These are phyloP conservation scores for Termitomyces sp. DNA, from an alignment of 768 basidiomycete species.

Conservation along the genomic window DNA sequence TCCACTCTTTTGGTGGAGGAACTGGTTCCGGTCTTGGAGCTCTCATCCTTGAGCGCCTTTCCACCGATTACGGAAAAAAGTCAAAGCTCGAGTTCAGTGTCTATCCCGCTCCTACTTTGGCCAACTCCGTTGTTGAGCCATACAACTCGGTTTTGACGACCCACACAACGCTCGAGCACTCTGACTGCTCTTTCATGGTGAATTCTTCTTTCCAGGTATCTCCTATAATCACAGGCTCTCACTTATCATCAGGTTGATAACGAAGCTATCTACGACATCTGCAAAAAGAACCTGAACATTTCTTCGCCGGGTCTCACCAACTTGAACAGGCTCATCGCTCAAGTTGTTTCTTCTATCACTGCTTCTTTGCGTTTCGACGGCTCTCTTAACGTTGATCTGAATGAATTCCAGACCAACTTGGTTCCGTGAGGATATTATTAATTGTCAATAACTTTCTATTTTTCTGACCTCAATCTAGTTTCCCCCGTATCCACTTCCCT, in stretches of 20 bases:
- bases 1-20: conserved; percentile 99
- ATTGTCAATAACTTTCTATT: conserved; percentile 71
- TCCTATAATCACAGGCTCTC: neutral
- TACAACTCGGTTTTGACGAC: conserved; percentile 98
- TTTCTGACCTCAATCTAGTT: conserved; percentile 39
- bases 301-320: conserved; percentile 86
- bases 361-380: conserved; percentile 97
- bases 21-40: conserved; percentile 99
- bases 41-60: conserved; percentile 90
- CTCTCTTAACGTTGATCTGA: conserved; percentile 94
- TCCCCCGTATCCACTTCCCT: conserved; percentile 99
- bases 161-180: conserved; percentile 97
- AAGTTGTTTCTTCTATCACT: conserved; percentile 97
- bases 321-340: conserved; percentile 95
- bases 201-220: conserved; percentile 9
- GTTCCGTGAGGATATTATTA: conserved; percentile 80
- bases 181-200: conserved; percentile 99
- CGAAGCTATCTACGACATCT: conserved; percentile 96
- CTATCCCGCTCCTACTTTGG: conserved; percentile 90
- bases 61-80: conserved; percentile 98
- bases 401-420: conserved; percentile 98
- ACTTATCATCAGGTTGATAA: conserved; percentile 60
- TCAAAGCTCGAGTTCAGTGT: conserved; percentile 98
- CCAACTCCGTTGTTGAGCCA: conserved; percentile 95
- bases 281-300: conserved; percentile 92